phyloP scores from a whole-genome alignment of 2,329 filamentous ascomycete genomes.

The Colletotrichum sp. region DNA sequence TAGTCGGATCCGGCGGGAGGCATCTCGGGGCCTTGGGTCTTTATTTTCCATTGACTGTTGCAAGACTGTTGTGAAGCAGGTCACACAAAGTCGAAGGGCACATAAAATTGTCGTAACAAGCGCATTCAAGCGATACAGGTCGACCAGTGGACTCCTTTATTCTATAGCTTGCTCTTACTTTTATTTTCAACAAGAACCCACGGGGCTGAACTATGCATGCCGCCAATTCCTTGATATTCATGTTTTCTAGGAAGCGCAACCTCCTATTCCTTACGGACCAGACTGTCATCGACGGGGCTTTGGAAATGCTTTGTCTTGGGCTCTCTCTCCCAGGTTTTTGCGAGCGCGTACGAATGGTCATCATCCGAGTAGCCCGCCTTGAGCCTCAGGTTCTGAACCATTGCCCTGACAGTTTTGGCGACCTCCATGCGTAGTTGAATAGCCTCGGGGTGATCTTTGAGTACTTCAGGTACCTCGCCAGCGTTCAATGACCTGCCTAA shows the following conservation, averaged over 20 bases:
- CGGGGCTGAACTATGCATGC: background rate
- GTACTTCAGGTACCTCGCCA: conserved; percentile 68
- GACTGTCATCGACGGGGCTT: conserved; percentile 59
- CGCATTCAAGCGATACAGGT: background rate
- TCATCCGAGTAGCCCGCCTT: conserved; percentile 78
- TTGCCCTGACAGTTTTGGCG: conserved; percentile 76
- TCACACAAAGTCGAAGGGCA: background rate
- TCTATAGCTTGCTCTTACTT: background rate
- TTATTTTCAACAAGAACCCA: background rate
- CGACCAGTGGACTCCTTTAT: background rate
- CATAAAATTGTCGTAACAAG: background rate
- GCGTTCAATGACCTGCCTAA: conserved; percentile 26
- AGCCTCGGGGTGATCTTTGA: conserved; percentile 77
- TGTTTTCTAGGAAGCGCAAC: too few relatives aligned
- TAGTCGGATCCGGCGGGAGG: background rate
- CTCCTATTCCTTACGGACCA: conserved; percentile 36
- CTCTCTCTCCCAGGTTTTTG: conserved; percentile 78
- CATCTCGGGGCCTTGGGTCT: background rate
- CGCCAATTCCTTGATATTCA: background rate
- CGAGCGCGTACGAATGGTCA: conserved; percentile 76
- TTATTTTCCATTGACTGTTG: background rate
- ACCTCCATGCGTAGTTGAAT: conserved; percentile 76
- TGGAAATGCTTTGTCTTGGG: conserved; percentile 52
- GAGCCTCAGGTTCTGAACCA: conserved; percentile 79
- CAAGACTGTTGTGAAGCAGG: background rate